Evolutionary conservation across 1,284 basidiomycete species (phyloP).

Genomic region (Sporisorium sorghi): DNA sequence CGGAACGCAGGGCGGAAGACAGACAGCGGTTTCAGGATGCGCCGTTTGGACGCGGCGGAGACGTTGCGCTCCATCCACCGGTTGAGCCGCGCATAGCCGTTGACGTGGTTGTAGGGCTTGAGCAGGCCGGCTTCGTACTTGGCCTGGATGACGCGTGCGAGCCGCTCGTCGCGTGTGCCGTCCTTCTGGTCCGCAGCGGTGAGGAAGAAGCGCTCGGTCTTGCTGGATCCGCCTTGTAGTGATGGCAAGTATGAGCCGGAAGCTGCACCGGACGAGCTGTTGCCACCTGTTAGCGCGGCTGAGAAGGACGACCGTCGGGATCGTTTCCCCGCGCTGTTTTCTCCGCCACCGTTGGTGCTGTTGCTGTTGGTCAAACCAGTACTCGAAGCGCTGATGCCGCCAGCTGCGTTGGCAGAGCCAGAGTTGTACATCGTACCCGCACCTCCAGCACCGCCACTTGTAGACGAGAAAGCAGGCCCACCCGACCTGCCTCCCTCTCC

Average conservation of each 20-base stretch:
- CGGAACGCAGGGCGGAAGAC: constrained; percentile 83
- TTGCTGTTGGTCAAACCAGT: constrained; percentile 1
- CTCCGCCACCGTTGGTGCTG: constrained; percentile 8
- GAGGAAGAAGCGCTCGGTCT: constrained; percentile 83
- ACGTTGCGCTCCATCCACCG: constrained; percentile 89
- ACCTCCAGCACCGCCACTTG: not conserved
- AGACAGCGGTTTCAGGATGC: constrained; percentile 87
- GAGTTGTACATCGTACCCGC: constrained; percentile 13
- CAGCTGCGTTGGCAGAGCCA: constrained; percentile 5
- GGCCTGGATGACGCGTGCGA: constrained; percentile 91
- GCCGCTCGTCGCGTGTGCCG: constrained; percentile 87
- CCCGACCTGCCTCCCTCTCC: not conserved
- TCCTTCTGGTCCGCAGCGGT: constrained; percentile 95
- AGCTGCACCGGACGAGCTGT: not conserved
- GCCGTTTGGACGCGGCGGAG: constrained; percentile 77
- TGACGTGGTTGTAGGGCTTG: constrained; percentile 94
- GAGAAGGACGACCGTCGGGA: constrained; percentile 50
- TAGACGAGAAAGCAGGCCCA: constrained; percentile 2
- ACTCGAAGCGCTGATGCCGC: not conserved
- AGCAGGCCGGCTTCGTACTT: constrained; percentile 96
- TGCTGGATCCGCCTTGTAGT: constrained; percentile 49
- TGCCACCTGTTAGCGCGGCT: constrained; percentile 8
- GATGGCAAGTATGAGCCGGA: constrained; percentile 41
- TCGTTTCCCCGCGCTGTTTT: constrained; percentile 16
- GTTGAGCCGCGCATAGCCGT: constrained; percentile 66